Evolutionary conservation across 768 basidiomycete genomes (phyloP).

Genomic region (Rhizopogon vulgaris): DNA sequence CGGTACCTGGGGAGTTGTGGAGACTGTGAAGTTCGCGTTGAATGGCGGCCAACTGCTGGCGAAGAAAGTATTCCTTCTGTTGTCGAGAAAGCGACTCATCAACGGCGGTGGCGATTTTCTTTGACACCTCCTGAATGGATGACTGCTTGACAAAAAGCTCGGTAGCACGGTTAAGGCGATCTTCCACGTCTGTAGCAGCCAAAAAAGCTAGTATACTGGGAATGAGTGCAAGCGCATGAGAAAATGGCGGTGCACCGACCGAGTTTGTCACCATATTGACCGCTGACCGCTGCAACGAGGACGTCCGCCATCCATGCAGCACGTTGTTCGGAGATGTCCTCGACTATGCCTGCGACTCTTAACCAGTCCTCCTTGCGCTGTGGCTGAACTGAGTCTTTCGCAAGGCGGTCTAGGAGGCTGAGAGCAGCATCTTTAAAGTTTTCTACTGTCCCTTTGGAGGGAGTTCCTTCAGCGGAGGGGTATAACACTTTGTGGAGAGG

Average conservation of each 20-base stretch:
- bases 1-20: constrained; percentile 22
- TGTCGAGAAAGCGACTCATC: constrained; percentile 84
- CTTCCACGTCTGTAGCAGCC: constrained; percentile 50
- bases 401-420: constrained; percentile 60
- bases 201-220: constrained; percentile 44
- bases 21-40: constrained; percentile 67
- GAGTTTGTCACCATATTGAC: constrained; percentile 66
- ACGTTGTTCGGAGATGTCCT: constrained; percentile 58
- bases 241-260: constrained; percentile 35
- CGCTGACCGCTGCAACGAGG: constrained; percentile 49
- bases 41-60: constrained; percentile 78
- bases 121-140: constrained; percentile 74
- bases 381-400: constrained; percentile 34
- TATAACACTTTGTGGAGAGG: constrained; percentile 42
- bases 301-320: constrained; percentile 77
- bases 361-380: constrained; percentile 59
- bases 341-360: constrained; percentile 66
- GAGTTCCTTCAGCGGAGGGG: constrained; percentile 33
- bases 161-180: constrained; percentile 61
- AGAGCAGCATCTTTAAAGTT: constrained; percentile 67
- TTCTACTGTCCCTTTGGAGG: constrained; percentile 49
- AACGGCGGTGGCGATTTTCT: constrained; percentile 74
- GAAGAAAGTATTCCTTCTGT: constrained; percentile 82
- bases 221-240: constrained; percentile 1
- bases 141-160: constrained; percentile 68